phyloP scores from a whole-genome alignment of 2,329 filamentous ascomycete species.

The Xylaria sp. region DNA sequence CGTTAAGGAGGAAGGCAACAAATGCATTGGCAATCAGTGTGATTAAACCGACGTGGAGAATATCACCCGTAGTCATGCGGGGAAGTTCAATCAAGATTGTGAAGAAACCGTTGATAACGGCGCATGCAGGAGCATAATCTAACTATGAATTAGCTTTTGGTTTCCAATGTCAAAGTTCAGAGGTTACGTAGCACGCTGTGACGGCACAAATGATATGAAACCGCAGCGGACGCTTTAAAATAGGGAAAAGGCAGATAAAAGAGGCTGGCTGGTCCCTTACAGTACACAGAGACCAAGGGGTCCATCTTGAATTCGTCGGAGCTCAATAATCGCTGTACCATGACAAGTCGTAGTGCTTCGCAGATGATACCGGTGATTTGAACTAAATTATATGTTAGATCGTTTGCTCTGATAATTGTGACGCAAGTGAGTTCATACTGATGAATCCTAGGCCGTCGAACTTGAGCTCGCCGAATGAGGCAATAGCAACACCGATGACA shows the following conservation, averaged over 20 bases:
- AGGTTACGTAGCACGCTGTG: background rate
- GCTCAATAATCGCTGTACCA: slow-evolving; percentile 86
- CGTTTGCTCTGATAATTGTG: background rate
- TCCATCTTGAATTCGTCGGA: slow-evolving; percentile 88
- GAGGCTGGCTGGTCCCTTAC: slow-evolving; percentile 44
- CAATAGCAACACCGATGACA: slow-evolving; percentile 64
- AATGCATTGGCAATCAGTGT: slow-evolving; percentile 78
- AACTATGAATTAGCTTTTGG: slow-evolving; percentile 51
- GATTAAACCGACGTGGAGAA: slow-evolving; percentile 72
- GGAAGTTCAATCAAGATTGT: slow-evolving; percentile 76
- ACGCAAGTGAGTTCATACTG: slow-evolving; percentile 34
- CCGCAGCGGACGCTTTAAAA: background rate
- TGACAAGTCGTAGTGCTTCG: slow-evolving; percentile 83
- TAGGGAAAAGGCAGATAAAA: too few species aligned
- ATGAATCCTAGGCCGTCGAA: slow-evolving; percentile 75
- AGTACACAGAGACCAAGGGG: slow-evolving; percentile 74
- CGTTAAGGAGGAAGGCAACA: slow-evolving; percentile 83
- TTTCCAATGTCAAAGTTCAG: background rate
- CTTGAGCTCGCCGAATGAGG: slow-evolving; percentile 73
- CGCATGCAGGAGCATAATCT: slow-evolving; percentile 89
- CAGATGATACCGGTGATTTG: slow-evolving; percentile 82
- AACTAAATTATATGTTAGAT: slow-evolving; percentile 53
- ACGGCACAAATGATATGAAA: background rate
- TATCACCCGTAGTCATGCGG: slow-evolving; percentile 72
- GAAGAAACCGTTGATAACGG: slow-evolving; percentile 81